phyloP scores from a whole-genome alignment of 805 yeast genomes.

The Metschnikowia santaceciliae region DNA sequence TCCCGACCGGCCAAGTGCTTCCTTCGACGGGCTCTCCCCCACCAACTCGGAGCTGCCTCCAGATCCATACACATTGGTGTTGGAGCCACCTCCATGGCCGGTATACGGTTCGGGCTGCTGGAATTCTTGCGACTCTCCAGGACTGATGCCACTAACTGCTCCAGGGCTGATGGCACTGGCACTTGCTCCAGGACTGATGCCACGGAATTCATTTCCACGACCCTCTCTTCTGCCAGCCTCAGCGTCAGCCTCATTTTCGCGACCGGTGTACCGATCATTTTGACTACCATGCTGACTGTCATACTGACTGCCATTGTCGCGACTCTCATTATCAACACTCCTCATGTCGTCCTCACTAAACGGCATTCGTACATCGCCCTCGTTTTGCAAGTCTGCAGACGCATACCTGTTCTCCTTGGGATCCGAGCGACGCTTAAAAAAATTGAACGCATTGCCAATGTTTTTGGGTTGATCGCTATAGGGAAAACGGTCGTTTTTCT shows the following conservation, averaged over 20 bases:
- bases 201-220: no score
- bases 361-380: conserved; percentile 20
- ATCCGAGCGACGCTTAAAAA: conserved; percentile 27
- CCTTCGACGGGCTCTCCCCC: neutral
- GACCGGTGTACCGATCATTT: neutral
- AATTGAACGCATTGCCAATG: conserved; percentile 31
- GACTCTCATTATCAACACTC: conserved; percentile 6
- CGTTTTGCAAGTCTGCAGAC: conserved; percentile 27
- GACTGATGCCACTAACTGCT: no score
- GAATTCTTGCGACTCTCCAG: no score
- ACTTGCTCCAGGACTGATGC: no score
- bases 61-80: neutral
- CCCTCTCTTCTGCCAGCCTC: no score
- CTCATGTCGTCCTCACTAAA: conserved; percentile 14
- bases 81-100: no score
- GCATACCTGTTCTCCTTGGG: conserved; percentile 30
- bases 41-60: neutral
- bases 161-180: no score
- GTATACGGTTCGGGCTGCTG: no score
- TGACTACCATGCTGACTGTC: neutral
- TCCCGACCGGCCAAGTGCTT: neutral
- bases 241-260: neutral
- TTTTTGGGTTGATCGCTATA: conserved; percentile 16
- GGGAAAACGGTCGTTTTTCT: conserved; percentile 1
- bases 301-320: neutral